A percentile compares a stretch with the other conserved stretches of the same genome.
Conservation (phyloP, 2,329 filamentous ascomycete species). For the Fusarium xylarioides region DNA sequence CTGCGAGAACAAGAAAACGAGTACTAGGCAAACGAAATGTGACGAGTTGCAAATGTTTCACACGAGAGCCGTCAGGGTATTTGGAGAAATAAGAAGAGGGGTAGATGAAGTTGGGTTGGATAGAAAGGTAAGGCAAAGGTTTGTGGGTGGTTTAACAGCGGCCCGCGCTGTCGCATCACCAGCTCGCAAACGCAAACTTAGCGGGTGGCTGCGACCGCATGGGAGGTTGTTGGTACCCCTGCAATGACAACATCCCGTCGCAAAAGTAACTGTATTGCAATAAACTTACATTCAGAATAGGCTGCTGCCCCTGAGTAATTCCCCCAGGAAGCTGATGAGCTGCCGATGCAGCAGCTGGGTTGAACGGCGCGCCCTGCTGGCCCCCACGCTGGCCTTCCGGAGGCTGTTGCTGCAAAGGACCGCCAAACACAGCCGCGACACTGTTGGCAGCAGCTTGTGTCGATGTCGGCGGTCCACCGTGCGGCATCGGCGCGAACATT, state of each 20-base stretch:
- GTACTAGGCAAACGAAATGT: neutral
- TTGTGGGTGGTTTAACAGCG: slow-evolving; percentile 24
- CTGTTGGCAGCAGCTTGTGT: slow-evolving; percentile 68
- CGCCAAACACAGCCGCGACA: slow-evolving; percentile 73
- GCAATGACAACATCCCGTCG: neutral
- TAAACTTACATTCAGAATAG: slow-evolving; percentile 61
- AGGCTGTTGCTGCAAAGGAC: slow-evolving; percentile 71
- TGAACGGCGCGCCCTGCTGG: slow-evolving; percentile 53
- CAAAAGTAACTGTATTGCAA: slow-evolving; percentile 7
- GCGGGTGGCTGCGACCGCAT: slow-evolving; percentile 22
- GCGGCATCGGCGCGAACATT: slow-evolving; percentile 65
- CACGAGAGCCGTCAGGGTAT: neutral
- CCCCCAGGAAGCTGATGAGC: slow-evolving; percentile 52
- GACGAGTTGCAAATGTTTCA: neutral
- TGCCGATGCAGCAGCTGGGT: slow-evolving; percentile 55
- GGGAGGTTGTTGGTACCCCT: slow-evolving; percentile 9
- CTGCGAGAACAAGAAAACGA: neutral
- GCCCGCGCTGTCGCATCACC: slow-evolving; percentile 21
- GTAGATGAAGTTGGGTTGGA: neutral
- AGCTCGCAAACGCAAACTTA: slow-evolving; percentile 21
- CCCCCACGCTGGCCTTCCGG: slow-evolving; percentile 69
- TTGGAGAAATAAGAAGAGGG: neutral
- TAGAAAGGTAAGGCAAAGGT: neutral
- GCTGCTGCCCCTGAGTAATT: slow-evolving; percentile 55
- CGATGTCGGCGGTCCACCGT: slow-evolving; percentile 60